These are phyloP conservation scores for Phycomyces nitens DNA, from an alignment of 192 early-diverging fungal species.

Conservation along the genomic window DNA sequence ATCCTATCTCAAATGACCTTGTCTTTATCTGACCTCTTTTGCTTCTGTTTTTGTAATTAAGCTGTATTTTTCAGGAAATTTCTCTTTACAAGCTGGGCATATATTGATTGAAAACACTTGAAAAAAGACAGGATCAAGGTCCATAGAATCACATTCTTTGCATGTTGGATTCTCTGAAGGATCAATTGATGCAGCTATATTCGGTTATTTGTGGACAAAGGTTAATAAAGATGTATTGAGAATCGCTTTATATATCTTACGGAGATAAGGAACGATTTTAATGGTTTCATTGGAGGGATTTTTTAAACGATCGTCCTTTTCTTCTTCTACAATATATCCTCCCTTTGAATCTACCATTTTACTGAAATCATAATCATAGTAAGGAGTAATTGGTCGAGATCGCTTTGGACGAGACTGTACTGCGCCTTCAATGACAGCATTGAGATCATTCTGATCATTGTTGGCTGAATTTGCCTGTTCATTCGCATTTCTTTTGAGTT, in stretches of 20 bases:
- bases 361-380: slow-evolving; percentile 82
- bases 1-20: neutral
- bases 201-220: neutral
- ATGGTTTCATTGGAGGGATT: slow-evolving; percentile 36
- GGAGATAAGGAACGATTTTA: slow-evolving; percentile 39
- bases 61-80: slow-evolving; percentile 81
- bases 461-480: neutral
- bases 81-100: slow-evolving; percentile 74
- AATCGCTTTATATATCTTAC: slow-evolving; percentile 33
- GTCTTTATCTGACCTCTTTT: slow-evolving; percentile 51
- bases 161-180: slow-evolving; percentile 66
- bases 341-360: slow-evolving; percentile 84
- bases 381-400: slow-evolving; percentile 25
- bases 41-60: slow-evolving; percentile 96
- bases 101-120: slow-evolving; percentile 72
- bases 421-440: neutral
- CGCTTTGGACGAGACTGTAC: slow-evolving; percentile 4
- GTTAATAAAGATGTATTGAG: slow-evolving; percentile 18
- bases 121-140: slow-evolving; percentile 73
- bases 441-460: neutral
- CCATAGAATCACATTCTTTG: slow-evolving; percentile 77
- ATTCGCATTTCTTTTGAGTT: slow-evolving; percentile 14
- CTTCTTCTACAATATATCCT: slow-evolving; percentile 77
- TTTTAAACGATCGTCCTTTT: slow-evolving; percentile 35
- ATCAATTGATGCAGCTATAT: slow-evolving; percentile 44